Evolutionary conservation across 441 rosid genomes (phyloP), one percentile per base, ranked within the genome.

Genomic region (Jatropha multifida): DNA sequence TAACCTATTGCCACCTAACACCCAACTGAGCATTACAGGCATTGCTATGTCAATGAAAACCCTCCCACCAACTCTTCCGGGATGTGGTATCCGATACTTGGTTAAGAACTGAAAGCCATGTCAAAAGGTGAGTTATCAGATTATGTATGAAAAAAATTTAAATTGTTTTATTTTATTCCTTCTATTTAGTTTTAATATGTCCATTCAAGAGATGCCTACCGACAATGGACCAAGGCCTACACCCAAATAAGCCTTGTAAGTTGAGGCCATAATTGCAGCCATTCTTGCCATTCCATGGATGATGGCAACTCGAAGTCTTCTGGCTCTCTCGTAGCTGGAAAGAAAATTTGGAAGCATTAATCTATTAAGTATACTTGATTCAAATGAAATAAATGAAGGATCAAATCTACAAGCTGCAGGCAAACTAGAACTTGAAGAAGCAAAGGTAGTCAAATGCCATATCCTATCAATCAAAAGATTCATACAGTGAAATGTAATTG

Each of bases 221-320:
- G 94, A 88, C 20, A 92, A 77, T 49, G 97, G 97, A 75, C 99
- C 99, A 68, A 96, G 97, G 71, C 99, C 98, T 74, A 95, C 95
- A 64, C 97, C 99, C 75, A 96, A 77, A 85, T 90, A 93, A 20
- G 94, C 92, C 85, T 90, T 93, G 81, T 93, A 96, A 74, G 97
- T 90, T 7, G 98, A 92, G 74, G 97, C 98, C 99, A 96, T 96
- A 10, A 90, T 86, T 65, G 99, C 97, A 65, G 99, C 98, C 92
- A 86, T 84, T 80, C 99, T 92, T 72, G 99, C 97, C 97, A 96
- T 86, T 55, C 90, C 87, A 81, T 96, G 98, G 79, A 96, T 90
- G 74, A 88, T 64, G 52, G 97, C 94, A n/a, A 92, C 99, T 83
- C 97, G 87, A 37, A 93, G 80, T 75, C 79, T 85, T 85, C 98